Conservation (phyloP, 768 basidiomycete species). For the Rhodotorula toruloides region DNA sequence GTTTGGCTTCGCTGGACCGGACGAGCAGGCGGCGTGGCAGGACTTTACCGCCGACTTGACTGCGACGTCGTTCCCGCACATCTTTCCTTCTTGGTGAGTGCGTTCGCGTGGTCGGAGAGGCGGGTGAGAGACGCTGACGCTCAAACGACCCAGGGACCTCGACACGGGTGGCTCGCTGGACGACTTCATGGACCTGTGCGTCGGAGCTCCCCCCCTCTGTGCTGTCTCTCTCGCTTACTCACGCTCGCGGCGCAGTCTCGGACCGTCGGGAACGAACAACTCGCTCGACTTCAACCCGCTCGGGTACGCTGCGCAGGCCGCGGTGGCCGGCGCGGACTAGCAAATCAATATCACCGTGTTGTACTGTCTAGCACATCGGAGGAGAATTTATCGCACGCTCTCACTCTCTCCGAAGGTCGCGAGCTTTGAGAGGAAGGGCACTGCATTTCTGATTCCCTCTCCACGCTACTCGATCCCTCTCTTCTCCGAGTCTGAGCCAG, state of each 20-base stretch:
- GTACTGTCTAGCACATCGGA: too few relatives aligned
- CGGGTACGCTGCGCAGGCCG: too few relatives aligned
- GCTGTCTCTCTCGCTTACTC: neutral
- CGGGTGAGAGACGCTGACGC: neutral
- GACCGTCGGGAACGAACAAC: neutral
- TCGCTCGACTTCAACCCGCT: neutral
- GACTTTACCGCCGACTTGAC: neutral
- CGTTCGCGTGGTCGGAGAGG: too few relatives aligned
- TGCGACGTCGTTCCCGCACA: neutral
- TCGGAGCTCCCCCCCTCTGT: neutral
- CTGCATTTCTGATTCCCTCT: too few relatives aligned
- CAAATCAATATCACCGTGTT: too few relatives aligned
- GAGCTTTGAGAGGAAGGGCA: too few relatives aligned
- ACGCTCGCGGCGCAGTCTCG: neutral
- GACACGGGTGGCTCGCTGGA: neutral
- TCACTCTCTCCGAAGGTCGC: too few relatives aligned
- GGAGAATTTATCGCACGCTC: too few relatives aligned
- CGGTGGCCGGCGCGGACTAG: too few relatives aligned
- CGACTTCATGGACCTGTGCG: constrained; percentile 1
- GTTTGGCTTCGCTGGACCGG: neutral
- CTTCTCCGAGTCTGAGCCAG: too few relatives aligned
- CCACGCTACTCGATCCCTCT: too few relatives aligned
- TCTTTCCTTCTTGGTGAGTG: constrained; percentile 3
- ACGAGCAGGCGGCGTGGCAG: neutral
- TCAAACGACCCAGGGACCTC: neutral